phyloP scores from a whole-genome alignment of 2,329 filamentous ascomycete genomes.

The Metarhizium guizhouense region DNA sequence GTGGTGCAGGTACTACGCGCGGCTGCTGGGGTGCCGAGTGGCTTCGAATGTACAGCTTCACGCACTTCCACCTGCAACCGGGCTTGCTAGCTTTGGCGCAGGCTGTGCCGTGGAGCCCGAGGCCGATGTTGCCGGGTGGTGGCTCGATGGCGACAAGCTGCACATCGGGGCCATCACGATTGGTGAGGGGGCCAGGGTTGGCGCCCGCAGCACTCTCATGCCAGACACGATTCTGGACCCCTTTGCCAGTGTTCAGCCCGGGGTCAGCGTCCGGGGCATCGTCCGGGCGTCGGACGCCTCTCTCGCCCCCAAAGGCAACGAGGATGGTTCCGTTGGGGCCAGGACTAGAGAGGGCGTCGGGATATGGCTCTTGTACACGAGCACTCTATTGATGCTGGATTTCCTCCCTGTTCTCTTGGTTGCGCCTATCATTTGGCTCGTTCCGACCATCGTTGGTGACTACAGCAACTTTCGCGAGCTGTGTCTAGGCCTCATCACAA shows the following conservation, averaged over 20 bases:
- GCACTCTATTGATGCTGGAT: slow-evolving; percentile 8
- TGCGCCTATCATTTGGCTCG: slow-evolving; percentile 7
- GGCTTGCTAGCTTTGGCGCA: slow-evolving; percentile 12
- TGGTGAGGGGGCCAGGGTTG: slow-evolving; percentile 11
- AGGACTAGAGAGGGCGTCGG: background rate
- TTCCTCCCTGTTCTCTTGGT: slow-evolving; percentile 7
- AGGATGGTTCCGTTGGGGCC: background rate
- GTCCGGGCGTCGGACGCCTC: slow-evolving; percentile 3
- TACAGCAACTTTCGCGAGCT: slow-evolving; percentile 8
- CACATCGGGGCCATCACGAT: slow-evolving; percentile 11
- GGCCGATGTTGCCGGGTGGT: slow-evolving; percentile 13
- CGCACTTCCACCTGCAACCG: slow-evolving; percentile 9
- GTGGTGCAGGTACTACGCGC: slow-evolving; percentile 10
- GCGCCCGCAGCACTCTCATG: slow-evolving; percentile 11
- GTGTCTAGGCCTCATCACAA: slow-evolving; percentile 1
- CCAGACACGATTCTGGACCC: slow-evolving; percentile 10
- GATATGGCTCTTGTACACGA: slow-evolving; percentile 7
- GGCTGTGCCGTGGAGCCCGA: slow-evolving; percentile 12
- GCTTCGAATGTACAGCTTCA: slow-evolving; percentile 12
- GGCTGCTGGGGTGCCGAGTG: slow-evolving; percentile 12
- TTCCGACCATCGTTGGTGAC: slow-evolving; percentile 7
- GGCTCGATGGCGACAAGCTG: slow-evolving; percentile 14
- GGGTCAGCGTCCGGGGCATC: slow-evolving; percentile 8
- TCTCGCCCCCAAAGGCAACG: background rate
- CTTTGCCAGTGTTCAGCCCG: slow-evolving; percentile 9